Evolutionary conservation across 2,329 filamentous ascomycete genomes (phyloP).

Genomic region (Botryotinia narcissicola): DNA sequence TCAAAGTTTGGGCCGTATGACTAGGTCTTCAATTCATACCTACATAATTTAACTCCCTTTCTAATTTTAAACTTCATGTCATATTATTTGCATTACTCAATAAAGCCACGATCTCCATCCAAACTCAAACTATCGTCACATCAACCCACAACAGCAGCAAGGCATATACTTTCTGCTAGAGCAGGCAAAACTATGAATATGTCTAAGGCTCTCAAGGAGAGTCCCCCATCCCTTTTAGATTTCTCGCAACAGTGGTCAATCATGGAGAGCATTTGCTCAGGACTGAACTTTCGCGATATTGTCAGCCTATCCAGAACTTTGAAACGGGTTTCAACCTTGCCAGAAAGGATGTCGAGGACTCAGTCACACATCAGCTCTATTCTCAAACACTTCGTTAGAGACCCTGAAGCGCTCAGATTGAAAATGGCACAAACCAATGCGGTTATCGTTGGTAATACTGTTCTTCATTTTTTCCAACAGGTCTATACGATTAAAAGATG

Average conservation of each 20-base stretch:
- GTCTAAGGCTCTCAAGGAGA: neutral
- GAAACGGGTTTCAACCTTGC: neutral
- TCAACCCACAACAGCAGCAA: no score
- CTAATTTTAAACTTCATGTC: neutral
- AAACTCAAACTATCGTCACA: no score
- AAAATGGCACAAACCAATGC: neutral
- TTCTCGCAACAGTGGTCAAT: neutral
- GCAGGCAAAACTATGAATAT: neutral
- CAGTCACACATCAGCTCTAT: neutral
- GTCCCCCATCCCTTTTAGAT: neutral
- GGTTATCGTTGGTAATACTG: neutral
- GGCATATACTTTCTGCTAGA: neutral
- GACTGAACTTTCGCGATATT: neutral
- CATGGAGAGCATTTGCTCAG: neutral
- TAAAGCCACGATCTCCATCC: neutral
- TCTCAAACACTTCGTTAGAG: neutral
- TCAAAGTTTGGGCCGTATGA: neutral
- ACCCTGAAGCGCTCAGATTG: neutral
- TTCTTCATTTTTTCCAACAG: neutral
- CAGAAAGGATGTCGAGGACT: neutral
- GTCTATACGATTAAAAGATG: neutral
- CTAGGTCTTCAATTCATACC: neutral
- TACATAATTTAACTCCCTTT: neutral
- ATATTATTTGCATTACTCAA: neutral
- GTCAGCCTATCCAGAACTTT: neutral